Percentiles rank a stretch among this genome's conserved stretches.
These are phyloP conservation scores for Aspergillus novoparasiticus DNA, from an alignment of 2,329 filamentous ascomycete genomes.

Conservation along the genomic window DNA sequence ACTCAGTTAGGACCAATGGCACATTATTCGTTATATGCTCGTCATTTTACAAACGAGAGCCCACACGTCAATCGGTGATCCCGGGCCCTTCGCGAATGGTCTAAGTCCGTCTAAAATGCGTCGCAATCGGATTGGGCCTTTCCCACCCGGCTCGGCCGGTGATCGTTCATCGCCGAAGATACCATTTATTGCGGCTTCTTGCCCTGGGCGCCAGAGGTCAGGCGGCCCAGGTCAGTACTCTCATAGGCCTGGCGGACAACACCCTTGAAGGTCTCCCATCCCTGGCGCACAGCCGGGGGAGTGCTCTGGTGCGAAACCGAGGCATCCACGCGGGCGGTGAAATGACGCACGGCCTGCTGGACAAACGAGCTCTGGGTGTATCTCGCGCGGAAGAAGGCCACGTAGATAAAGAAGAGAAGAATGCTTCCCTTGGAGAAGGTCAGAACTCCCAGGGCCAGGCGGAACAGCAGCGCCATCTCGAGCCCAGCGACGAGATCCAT, in stretches of 20 bases:
- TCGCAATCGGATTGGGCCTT: background rate
- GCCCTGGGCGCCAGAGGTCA: conserved; percentile 56
- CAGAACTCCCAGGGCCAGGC: conserved; percentile 76
- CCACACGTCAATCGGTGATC: background rate
- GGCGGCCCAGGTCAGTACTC: conserved; percentile 75
- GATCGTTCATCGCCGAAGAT: background rate
- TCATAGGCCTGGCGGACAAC: conserved; percentile 73
- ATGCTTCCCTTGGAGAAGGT: conserved; percentile 90
- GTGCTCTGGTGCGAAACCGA: conserved; percentile 83
- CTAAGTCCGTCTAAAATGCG: background rate
- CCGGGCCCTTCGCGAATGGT: background rate
- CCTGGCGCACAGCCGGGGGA: conserved; percentile 75
- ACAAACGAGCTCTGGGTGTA: conserved; percentile 90
- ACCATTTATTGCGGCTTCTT: conserved; percentile 53
- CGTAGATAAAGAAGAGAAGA: conserved; percentile 84
- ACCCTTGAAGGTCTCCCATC: conserved; percentile 79
- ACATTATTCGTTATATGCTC: conserved; percentile 9
- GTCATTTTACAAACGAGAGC: conserved; percentile 1
- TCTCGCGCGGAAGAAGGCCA: conserved; percentile 86
- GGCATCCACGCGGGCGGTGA: conserved; percentile 76
- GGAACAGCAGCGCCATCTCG: conserved; percentile 85
- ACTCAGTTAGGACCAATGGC: background rate
- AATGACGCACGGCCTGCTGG: conserved; percentile 74
- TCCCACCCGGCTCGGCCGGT: background rate
- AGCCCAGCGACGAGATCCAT: conserved; percentile 91